Evolutionary conservation across 1,139 yeast species (phyloP).

Genomic region (Suhomyces terraborum): DNA sequence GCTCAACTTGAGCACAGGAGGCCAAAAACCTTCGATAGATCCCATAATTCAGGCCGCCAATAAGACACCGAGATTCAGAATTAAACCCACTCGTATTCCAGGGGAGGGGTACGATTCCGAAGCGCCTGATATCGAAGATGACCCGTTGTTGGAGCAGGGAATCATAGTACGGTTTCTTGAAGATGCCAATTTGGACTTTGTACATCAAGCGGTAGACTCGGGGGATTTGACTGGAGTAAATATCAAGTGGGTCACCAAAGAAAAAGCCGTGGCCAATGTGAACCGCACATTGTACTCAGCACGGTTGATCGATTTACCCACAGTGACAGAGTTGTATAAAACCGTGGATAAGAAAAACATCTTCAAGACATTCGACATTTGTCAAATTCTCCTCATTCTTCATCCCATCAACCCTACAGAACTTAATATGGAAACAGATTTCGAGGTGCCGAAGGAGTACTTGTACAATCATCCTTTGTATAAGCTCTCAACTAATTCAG

Average conservation of each 20-base stretch:
- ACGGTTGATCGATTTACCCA: slow-evolving; percentile 85
- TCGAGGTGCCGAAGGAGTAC: slow-evolving; percentile 43
- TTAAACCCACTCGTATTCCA: slow-evolving; percentile 82
- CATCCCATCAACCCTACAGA: slow-evolving; percentile 55
- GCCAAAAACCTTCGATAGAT: slow-evolving; percentile 13
- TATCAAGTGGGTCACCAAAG: slow-evolving; percentile 79
- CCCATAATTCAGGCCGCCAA: slow-evolving; percentile 9
- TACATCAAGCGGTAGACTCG: slow-evolving; percentile 76
- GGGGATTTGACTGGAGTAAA: slow-evolving; percentile 76
- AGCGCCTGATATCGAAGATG: slow-evolving; percentile 95
- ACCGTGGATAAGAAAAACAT: slow-evolving; percentile 88
- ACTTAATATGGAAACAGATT: slow-evolving; percentile 41
- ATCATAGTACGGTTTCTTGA: slow-evolving; percentile 76
- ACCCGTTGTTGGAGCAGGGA: slow-evolving; percentile 89
- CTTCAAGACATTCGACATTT: slow-evolving; percentile 81
- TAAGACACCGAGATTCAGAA: slow-evolving; percentile 59
- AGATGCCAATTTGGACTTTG: slow-evolving; percentile 74
- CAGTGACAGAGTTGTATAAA: slow-evolving; percentile 83
- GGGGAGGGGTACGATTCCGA: slow-evolving; percentile 98
- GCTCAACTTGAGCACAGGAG: slow-evolving; percentile 20
- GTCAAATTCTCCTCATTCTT: slow-evolving; percentile 81
- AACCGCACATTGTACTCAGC: slow-evolving; percentile 72
- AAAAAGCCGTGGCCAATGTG: slow-evolving; percentile 68
- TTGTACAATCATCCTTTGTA: slow-evolving; percentile 50
- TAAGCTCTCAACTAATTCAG: slow-evolving; percentile 42